Evolutionary conservation across 208 protist species (phyloP).

Genomic region (Leishmania martiniquensis): DNA sequence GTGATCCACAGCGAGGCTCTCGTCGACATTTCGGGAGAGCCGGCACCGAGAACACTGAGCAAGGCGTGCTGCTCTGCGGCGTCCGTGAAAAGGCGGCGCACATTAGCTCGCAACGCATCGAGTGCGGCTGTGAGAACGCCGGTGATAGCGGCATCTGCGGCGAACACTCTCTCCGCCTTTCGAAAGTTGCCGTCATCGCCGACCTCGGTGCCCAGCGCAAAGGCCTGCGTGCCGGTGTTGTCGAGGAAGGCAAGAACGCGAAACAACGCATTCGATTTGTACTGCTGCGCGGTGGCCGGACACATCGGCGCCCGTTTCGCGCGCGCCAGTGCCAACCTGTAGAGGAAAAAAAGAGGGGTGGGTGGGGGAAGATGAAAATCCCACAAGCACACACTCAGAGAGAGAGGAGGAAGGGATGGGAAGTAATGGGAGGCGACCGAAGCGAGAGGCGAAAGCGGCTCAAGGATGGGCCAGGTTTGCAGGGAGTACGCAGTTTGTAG

Average conservation of each 20-base stretch:
- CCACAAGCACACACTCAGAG: too few relatives aligned
- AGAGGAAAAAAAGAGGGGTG: not conserved
- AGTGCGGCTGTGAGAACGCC: conserved; percentile 53
- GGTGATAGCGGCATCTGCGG: conserved; percentile 33
- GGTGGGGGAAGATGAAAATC: too few relatives aligned
- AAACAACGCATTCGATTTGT: conserved; percentile 68
- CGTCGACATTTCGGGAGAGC: not conserved
- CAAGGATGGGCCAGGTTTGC: not conserved
- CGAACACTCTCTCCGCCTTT: conserved; percentile 39
- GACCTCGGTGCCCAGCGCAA: conserved; percentile 45
- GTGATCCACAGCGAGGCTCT: conserved; percentile 10
- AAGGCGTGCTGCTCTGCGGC: conserved; percentile 45
- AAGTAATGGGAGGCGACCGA: not conserved
- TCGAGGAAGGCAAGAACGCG: conserved; percentile 85
- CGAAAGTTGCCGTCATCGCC: conserved; percentile 47
- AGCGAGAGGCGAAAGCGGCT: not conserved
- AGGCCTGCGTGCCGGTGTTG: conserved; percentile 71
- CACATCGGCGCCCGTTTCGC: not conserved
- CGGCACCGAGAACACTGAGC: conserved; percentile 40
- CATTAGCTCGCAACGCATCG: conserved; percentile 48
- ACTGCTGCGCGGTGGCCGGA: conserved; percentile 27
- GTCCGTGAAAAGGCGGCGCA: conserved; percentile 49
- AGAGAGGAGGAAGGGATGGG: not conserved
- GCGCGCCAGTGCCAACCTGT: not conserved
- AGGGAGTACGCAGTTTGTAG: not conserved